Conservation (phyloP, 1,284 basidiomycete species). For the Stereum hirsutum region DNA sequence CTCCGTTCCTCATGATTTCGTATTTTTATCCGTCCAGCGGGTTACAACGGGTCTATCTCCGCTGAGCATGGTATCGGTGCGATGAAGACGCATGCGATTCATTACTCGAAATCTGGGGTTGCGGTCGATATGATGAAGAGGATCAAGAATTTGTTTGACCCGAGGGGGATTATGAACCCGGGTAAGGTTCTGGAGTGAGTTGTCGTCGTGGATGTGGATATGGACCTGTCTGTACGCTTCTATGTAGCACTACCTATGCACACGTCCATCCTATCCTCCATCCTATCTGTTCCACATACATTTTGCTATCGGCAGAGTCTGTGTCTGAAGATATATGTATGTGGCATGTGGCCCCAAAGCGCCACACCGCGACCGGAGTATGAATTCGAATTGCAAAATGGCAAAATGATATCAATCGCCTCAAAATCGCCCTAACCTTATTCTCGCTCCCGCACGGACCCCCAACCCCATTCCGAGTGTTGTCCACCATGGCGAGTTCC, state of each 20-base stretch:
- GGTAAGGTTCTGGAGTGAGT: conserved; percentile 73
- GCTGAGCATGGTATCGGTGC: conserved; percentile 95
- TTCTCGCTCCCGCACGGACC: conserved; percentile 13
- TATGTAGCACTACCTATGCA: too few species aligned
- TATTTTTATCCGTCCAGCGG: conserved; percentile 29
- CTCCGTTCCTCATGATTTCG: not conserved
- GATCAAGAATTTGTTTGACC: conserved; percentile 90
- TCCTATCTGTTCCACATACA: too few species aligned
- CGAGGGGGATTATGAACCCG: conserved; percentile 86
- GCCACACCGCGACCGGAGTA: too few species aligned
- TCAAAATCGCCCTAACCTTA: conserved; percentile 27
- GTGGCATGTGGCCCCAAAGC: too few species aligned
- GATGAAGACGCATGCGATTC: conserved; percentile 90
- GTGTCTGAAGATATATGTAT: too few species aligned
- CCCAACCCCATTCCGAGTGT: conserved; percentile 16
- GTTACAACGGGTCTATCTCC: conserved; percentile 82
- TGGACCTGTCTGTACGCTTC: too few species aligned
- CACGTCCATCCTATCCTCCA: too few species aligned
- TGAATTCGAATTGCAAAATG: too few species aligned
- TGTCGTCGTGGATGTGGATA: too few species aligned
- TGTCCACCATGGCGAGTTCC: conserved; percentile 8
- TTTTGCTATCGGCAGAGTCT: too few species aligned
- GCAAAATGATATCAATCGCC: too few species aligned
- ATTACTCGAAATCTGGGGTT: conserved; percentile 77
- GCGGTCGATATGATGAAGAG: conserved; percentile 87